Conservation (phyloP, 441 rosid genomes). For the Erodium texanum region DNA sequence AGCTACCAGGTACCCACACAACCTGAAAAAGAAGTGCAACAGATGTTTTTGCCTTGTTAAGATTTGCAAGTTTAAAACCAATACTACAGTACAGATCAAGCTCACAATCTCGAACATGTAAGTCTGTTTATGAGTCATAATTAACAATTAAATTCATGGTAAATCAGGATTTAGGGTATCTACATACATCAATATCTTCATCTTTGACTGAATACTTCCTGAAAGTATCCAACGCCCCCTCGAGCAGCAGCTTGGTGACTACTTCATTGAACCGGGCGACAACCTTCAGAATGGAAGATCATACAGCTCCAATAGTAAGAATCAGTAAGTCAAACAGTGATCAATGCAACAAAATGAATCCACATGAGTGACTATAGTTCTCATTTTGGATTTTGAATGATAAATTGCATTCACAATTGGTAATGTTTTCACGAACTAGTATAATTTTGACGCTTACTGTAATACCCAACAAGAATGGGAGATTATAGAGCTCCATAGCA, state of each 20-base stretch:
- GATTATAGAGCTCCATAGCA: neutral
- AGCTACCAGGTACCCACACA: slow-evolving; percentile 94
- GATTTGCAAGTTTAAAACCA: neutral
- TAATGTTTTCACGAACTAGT: too few species aligned
- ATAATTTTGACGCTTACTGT: too few species aligned
- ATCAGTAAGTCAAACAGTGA: too few species aligned
- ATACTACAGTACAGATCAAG: neutral
- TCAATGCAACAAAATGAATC: too few species aligned
- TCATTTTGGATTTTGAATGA: too few species aligned
- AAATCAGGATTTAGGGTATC: neutral
- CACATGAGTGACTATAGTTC: too few species aligned
- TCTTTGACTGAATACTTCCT: slow-evolving; percentile 65
- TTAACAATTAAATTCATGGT: neutral
- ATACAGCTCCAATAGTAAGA: too few species aligned
- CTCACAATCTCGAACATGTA: neutral
- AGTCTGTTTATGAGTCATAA: too few species aligned
- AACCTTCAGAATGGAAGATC: slow-evolving; percentile 34
- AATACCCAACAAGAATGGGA: too few species aligned
- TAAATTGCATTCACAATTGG: too few species aligned
- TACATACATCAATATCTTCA: slow-evolving; percentile 63
- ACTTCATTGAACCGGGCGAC: slow-evolving; percentile 91
- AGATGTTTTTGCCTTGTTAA: slow-evolving; percentile 7
- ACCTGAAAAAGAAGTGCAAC: slow-evolving; percentile 36
- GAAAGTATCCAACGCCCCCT: slow-evolving; percentile 88
- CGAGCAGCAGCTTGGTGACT: slow-evolving; percentile 64